phyloP scores from a whole-genome alignment of 2,329 filamentous ascomycete species.

The Epichloe gansuensis region DNA sequence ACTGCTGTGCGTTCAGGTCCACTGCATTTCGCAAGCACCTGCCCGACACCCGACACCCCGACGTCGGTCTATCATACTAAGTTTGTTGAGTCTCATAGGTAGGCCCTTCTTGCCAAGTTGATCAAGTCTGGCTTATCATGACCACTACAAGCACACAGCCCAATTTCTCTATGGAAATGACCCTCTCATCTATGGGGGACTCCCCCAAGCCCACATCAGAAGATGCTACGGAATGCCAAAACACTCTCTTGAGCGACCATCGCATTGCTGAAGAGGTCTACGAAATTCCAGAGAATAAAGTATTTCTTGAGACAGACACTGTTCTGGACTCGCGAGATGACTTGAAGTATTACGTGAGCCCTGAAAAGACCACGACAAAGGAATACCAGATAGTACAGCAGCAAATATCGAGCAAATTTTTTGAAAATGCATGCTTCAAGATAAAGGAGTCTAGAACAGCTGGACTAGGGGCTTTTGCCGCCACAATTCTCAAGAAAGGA shows the following conservation, averaged over 20 bases:
- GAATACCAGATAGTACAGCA: too few relatives aligned
- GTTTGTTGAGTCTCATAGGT: too few relatives aligned
- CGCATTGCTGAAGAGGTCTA: background rate
- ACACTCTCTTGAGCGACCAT: background rate
- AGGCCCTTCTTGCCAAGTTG: too few relatives aligned
- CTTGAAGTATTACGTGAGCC: background rate
- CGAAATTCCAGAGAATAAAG: background rate
- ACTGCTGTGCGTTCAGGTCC: too few relatives aligned
- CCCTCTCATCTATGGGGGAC: too few relatives aligned
- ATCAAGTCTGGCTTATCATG: too few relatives aligned
- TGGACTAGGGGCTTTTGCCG: constrained; percentile 32
- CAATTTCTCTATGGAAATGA: too few relatives aligned
- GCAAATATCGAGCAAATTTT: constrained; percentile 6
- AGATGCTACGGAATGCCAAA: background rate
- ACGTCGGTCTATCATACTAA: too few relatives aligned
- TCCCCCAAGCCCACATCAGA: too few relatives aligned
- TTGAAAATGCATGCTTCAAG: constrained; percentile 26
- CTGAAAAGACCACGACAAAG: background rate
- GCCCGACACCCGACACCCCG: too few relatives aligned
- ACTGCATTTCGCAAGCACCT: too few relatives aligned
- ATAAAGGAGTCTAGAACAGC: constrained; percentile 23
- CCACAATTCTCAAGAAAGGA: constrained; percentile 21
- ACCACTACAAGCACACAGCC: too few relatives aligned
- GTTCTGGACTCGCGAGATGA: background rate
- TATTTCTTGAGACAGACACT: background rate